These are phyloP conservation scores for Bipolaris zeicola DNA, from an alignment of 2,329 filamentous ascomycete genomes.

Conservation along the genomic window DNA sequence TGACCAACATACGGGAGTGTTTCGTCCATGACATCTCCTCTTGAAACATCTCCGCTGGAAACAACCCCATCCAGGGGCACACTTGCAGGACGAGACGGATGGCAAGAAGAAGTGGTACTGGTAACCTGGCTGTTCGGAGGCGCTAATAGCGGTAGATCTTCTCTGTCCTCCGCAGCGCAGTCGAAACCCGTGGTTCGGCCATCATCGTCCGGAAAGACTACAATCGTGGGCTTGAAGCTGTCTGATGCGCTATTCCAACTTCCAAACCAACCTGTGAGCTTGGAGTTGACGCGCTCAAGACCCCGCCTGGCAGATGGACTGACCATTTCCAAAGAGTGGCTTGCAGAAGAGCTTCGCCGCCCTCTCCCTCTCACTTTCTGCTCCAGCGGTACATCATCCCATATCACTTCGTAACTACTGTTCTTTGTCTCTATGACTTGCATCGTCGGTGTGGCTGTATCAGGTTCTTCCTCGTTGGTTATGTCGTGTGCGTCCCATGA, in stretches of 20 bases:
- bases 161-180: constrained; percentile 27
- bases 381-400: constrained; percentile 34
- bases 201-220: constrained; percentile 39
- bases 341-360: constrained; percentile 31
- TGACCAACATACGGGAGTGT: not conserved
- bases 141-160: constrained; percentile 24
- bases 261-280: constrained; percentile 39
- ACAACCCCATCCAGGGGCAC: constrained; percentile 17
- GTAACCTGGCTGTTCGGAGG: constrained; percentile 41
- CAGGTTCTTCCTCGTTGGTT: constrained; percentile 6
- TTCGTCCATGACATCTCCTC: not conserved
- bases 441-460: constrained; percentile 41
- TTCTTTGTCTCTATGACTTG: constrained; percentile 39
- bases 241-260: constrained; percentile 21
- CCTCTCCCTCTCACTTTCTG: constrained; percentile 2
- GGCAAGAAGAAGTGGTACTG: constrained; percentile 27
- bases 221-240: constrained; percentile 32
- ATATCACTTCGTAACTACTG: constrained; percentile 39
- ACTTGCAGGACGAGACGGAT: constrained; percentile 30
- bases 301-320: constrained; percentile 22
- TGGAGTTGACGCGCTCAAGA: constrained; percentile 40
- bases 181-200: constrained; percentile 12
- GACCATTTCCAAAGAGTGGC: constrained; percentile 21
- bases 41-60: constrained; percentile 17
- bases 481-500: constrained; percentile 10